A percentile compares a stretch with the other conserved stretches of the same genome.
Evolutionary conservation across 495 filamentous ascomycete species (phyloP).

Genomic region (Bacidia rubella): DNA sequence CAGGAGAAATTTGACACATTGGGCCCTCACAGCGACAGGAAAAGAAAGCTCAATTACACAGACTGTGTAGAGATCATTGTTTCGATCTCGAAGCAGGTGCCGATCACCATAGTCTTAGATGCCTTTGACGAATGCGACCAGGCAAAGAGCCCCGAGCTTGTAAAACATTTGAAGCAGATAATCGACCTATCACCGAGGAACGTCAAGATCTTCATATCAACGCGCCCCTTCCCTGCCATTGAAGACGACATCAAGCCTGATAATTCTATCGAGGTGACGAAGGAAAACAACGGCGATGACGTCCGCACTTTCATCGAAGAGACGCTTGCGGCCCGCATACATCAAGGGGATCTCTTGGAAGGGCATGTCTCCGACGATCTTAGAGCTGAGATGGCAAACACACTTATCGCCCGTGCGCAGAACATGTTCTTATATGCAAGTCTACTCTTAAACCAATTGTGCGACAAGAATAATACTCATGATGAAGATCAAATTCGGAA

Average conservation of each 20-base stretch:
- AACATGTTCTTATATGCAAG: conserved; percentile 15
- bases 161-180: conserved; percentile 7
- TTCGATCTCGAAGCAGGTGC: conserved; percentile 1
- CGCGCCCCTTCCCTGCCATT: conserved; percentile 12
- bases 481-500: conserved; percentile 10
- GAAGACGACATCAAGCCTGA: conserved; percentile 6
- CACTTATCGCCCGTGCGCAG: conserved; percentile 7
- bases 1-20: conserved; percentile 4
- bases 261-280: conserved; percentile 10
- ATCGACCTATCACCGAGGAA: not conserved
- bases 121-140: conserved; percentile 13
- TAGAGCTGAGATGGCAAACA: conserved; percentile 2
- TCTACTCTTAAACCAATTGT: conserved; percentile 9
- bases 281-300: conserved; percentile 13
- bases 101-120: conserved; percentile 11
- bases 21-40: conserved; percentile 5
- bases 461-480: conserved; percentile 3
- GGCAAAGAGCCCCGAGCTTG: conserved; percentile 4
- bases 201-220: conserved; percentile 14
- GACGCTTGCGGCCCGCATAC: conserved; percentile 7
- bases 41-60: not conserved
- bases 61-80: conserved; percentile 10
- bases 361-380: conserved; percentile 1
- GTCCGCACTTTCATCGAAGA: conserved; percentile 9
- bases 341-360: conserved; percentile 4